Percentiles rank a stretch among this genome's conserved stretches.
Conservation (phyloP, 2,329 filamentous ascomycete species). For the Claviceps sp. region DNA sequence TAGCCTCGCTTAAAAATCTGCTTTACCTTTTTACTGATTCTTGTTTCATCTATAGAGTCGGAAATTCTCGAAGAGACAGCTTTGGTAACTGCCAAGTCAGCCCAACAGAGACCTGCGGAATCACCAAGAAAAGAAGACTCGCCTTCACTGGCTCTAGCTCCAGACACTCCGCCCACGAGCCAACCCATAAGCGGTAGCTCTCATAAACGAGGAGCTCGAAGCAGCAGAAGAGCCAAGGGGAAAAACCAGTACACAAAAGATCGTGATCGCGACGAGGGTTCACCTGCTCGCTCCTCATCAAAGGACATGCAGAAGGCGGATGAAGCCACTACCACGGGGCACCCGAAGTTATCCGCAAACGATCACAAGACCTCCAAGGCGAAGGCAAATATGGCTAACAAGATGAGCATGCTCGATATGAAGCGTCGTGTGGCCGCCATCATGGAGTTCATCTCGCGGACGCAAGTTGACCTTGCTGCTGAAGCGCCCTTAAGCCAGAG, state of each 20-base stretch:
- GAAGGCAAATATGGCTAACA: constrained; percentile 42
- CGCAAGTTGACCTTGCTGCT: constrained; percentile 73
- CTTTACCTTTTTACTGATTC: not conserved
- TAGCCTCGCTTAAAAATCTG: not conserved
- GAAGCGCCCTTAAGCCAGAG: constrained; percentile 35
- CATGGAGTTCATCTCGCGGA: constrained; percentile 78
- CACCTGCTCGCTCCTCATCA: constrained; percentile 42
- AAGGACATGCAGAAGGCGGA: constrained; percentile 31
- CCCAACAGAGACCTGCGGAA: constrained; percentile 17
- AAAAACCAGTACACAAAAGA: constrained; percentile 78
- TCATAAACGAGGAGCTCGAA: constrained; percentile 46
- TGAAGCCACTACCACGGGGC: constrained; percentile 17
- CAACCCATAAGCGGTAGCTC: constrained; percentile 32
- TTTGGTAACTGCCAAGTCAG: constrained; percentile 25
- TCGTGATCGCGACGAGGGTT: constrained; percentile 46
- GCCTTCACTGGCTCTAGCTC: constrained; percentile 15
- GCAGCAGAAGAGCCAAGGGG: constrained; percentile 54
- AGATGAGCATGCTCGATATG: constrained; percentile 79
- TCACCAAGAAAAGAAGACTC: constrained; percentile 18
- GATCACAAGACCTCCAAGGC: constrained; percentile 42
- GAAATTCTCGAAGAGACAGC: constrained; percentile 58
- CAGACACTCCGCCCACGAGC: constrained; percentile 29
- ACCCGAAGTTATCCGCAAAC: constrained; percentile 22
- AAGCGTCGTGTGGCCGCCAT: constrained; percentile 72
- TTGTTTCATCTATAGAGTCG: constrained; percentile 38